Evolutionary conservation across 768 basidiomycete genomes (phyloP).

Genomic region (Pleurotus cornucopiae): DNA sequence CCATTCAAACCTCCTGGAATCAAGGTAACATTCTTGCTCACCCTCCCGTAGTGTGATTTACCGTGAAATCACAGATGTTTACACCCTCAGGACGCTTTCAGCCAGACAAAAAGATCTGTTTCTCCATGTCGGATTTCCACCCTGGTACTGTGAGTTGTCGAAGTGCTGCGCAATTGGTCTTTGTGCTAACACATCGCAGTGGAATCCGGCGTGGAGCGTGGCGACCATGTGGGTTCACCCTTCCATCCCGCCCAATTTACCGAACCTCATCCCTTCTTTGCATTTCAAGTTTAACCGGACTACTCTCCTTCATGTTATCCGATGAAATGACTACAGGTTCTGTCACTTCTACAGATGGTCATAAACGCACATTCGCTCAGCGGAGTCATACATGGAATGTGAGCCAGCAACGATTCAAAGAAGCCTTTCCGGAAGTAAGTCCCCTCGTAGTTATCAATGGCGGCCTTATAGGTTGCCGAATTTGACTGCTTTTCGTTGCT

Average conservation of each 20-base stretch:
- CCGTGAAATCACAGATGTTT: slow-evolving; percentile 58
- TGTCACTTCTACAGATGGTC: slow-evolving; percentile 70
- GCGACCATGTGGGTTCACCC: slow-evolving; percentile 74
- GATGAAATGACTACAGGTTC: slow-evolving; percentile 98
- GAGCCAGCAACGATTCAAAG: slow-evolving; percentile 71
- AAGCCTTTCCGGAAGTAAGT: slow-evolving; percentile 85
- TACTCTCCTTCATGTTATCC: slow-evolving; percentile 91
- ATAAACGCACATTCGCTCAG: slow-evolving; percentile 74
- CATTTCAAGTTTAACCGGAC: slow-evolving; percentile 75
- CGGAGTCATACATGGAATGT: slow-evolving; percentile 88
- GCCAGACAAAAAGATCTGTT: slow-evolving; percentile 94
- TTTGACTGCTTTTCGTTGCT: slow-evolving; percentile 3
- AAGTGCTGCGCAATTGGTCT: slow-evolving; percentile 4
- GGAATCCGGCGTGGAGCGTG: slow-evolving; percentile 96
- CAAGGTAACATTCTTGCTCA: slow-evolving; percentile 50
- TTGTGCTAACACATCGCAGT: slow-evolving; percentile 36
- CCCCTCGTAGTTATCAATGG: slow-evolving; percentile 10
- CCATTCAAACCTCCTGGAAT: slow-evolving; percentile 97
- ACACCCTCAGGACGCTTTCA: slow-evolving; percentile 90
- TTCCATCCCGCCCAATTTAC: slow-evolving; percentile 11
- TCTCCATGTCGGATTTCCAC: slow-evolving; percentile 97
- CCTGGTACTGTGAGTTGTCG: slow-evolving; percentile 71
- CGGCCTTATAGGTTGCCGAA: slow-evolving; percentile 11
- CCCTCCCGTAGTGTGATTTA: background rate
- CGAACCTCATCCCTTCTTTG: slow-evolving; percentile 9